Percentiles rank a stretch among this genome's conserved stretches.
phyloP scores from a whole-genome alignment of 805 yeast species.

The Metschnikowia aberdeeniae region DNA sequence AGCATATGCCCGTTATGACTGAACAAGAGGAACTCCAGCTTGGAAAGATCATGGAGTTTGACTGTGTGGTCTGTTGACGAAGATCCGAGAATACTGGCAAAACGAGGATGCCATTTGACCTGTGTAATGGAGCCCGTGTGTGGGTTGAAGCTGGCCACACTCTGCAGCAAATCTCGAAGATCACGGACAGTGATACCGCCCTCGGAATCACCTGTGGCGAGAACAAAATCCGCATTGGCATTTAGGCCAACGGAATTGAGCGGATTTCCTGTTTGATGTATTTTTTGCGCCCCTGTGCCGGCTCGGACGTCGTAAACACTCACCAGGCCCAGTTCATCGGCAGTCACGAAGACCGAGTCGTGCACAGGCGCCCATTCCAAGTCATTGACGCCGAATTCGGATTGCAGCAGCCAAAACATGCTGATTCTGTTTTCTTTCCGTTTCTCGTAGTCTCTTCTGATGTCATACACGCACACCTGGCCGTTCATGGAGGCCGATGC shows the following conservation, averaged over 20 bases:
- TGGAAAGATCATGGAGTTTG: conserved; percentile 53
- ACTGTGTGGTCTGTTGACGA: conserved; percentile 64
- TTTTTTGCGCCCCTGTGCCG: conserved; percentile 35
- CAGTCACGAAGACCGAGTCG: conserved; percentile 56
- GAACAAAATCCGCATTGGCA: conserved; percentile 47
- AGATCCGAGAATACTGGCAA: conserved; percentile 53
- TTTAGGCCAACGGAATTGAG: conserved; percentile 61
- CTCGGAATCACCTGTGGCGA: conserved; percentile 64
- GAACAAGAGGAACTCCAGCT: conserved; percentile 42
- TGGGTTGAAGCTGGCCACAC: conserved; percentile 22
- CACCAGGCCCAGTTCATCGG: conserved; percentile 55
- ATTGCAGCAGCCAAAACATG: conserved; percentile 7
- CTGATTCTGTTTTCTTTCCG: conserved; percentile 3
- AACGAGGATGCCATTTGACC: conserved; percentile 67
- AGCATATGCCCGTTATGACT: conserved; percentile 83
- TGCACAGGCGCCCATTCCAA: conserved; percentile 65
- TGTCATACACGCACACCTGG: conserved; percentile 61
- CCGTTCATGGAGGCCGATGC: conserved; percentile 65
- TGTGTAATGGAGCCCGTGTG: conserved; percentile 58
- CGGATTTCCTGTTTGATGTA: conserved; percentile 45
- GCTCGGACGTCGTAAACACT: conserved; percentile 24
- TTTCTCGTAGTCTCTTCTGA: conserved; percentile 27
- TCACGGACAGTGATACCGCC: conserved; percentile 67
- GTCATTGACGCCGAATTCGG: conserved; percentile 56
- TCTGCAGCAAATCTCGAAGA: conserved; percentile 37